A percentile compares a stretch with the other conserved stretches of the same genome.
phyloP scores from a whole-genome alignment of 31 red algal species.

The Odonthalia washingtoniensis region DNA sequence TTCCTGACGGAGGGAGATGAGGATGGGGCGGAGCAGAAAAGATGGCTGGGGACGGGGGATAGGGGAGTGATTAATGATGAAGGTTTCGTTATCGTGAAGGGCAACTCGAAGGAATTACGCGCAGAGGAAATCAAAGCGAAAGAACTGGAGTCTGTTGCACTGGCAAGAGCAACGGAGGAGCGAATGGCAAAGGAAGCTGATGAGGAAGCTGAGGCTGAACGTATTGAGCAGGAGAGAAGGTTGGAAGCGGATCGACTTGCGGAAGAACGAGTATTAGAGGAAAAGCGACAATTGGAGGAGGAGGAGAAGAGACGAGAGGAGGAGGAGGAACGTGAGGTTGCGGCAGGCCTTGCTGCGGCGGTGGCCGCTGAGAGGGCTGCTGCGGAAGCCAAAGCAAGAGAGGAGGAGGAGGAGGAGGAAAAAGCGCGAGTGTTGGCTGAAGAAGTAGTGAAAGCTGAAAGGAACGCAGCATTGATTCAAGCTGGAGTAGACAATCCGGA shows the following conservation, averaged over 20 bases:
- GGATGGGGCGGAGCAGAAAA: slow-evolving; percentile 18
- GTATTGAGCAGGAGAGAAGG: slow-evolving; percentile 17
- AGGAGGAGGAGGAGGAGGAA: slow-evolving; percentile 22
- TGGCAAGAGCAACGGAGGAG: slow-evolving; percentile 57
- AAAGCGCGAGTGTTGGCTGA: slow-evolving; percentile 37
- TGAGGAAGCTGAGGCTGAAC: slow-evolving; percentile 28
- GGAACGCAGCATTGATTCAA: slow-evolving; percentile 49
- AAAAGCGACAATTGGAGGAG: slow-evolving; percentile 7
- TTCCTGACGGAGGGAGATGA: slow-evolving; percentile 47
- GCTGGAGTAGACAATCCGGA: slow-evolving; percentile 77
- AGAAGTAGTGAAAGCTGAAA: slow-evolving; percentile 43
- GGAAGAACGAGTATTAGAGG: slow-evolving; percentile 20
- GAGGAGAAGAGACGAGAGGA: slow-evolving; percentile 23
- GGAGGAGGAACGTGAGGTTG: slow-evolving; percentile 2
- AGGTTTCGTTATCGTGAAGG: slow-evolving; percentile 65
- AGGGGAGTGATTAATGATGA: slow-evolving; percentile 64
- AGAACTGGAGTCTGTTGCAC: slow-evolving; percentile 50
- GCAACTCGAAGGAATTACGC: slow-evolving; percentile 66
- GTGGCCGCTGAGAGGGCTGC: slow-evolving; percentile 9
- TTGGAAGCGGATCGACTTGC: too few relatives aligned
- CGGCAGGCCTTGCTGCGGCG: slow-evolving; percentile 24
- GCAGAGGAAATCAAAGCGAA: slow-evolving; percentile 67
- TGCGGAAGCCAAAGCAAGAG: neutral
- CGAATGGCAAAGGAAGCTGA: slow-evolving; percentile 19
- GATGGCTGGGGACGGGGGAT: slow-evolving; percentile 82